Evolutionary conservation across 345 rosid genomes (phyloP).

Genomic region (Gossypium anomalum): DNA sequence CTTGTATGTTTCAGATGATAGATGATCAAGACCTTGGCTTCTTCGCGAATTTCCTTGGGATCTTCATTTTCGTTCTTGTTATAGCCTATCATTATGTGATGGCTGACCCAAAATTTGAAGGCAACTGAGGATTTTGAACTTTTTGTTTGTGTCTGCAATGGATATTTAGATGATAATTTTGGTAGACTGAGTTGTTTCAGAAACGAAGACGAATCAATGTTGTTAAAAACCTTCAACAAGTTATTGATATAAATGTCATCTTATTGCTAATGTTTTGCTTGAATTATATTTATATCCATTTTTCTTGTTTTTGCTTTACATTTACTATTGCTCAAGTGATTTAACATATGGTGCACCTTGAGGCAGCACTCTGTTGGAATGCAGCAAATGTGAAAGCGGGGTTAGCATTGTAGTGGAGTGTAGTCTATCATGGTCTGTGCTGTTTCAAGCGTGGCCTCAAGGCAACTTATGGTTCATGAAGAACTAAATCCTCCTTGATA

Average conservation of each 20-base stretch:
- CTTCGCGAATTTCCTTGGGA: constrained; percentile 73
- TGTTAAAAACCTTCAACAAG: not conserved
- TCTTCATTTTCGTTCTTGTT: constrained; percentile 64
- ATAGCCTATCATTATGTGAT: constrained; percentile 78
- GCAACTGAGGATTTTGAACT: constrained; percentile 31
- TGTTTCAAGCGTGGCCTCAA: not conserved
- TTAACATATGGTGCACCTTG: not conserved
- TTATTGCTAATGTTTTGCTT: constrained; percentile 6
- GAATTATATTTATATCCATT: not conserved
- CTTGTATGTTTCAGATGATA: constrained; percentile 62
- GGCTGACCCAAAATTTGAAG: constrained; percentile 85
- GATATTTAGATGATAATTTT: constrained; percentile 16
- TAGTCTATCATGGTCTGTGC: not conserved
- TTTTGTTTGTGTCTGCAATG: not conserved
- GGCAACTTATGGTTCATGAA: not conserved
- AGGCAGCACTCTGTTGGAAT: not conserved
- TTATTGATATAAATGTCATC: constrained; percentile 12
- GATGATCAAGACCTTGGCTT: constrained; percentile 78
- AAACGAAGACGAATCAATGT: constrained; percentile 11
- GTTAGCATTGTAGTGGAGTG: not conserved
- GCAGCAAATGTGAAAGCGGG: not conserved
- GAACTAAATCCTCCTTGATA: not conserved
- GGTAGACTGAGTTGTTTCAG: constrained; percentile 17
- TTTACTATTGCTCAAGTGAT: not conserved
- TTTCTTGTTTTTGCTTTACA: not conserved